A percentile compares a stretch with the other conserved stretches of the same genome.
phyloP scores from a whole-genome alignment of 2,329 filamentous ascomycete species.

The Fusarium armeniacum region DNA sequence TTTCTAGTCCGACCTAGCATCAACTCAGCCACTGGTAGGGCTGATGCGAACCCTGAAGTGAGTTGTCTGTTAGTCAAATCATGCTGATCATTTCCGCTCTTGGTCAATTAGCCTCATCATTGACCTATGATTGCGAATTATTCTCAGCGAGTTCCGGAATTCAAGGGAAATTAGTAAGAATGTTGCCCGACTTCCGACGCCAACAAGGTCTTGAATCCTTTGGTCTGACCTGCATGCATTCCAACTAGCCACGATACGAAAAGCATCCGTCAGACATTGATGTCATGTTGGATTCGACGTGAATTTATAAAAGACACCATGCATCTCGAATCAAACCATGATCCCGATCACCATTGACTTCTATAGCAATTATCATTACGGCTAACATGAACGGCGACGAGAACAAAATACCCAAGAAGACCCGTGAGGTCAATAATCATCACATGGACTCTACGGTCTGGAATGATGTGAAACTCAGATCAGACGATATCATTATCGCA shows the following conservation, averaged over 20 bases:
- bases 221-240: no score
- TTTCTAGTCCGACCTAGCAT: not conserved
- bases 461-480: constrained; percentile 18
- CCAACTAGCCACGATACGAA: not conserved
- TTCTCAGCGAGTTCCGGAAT: not conserved
- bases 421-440: constrained; percentile 21
- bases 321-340: no score
- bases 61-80: not conserved
- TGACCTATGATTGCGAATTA: not conserved
- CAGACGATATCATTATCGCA: constrained; percentile 25
- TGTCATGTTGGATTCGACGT: not conserved
- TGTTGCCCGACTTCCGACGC: not conserved
- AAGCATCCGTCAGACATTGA: not conserved
- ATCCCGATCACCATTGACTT: not conserved
- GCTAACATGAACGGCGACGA: not conserved
- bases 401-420: constrained; percentile 19
- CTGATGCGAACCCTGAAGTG: not conserved
- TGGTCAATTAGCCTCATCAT: not conserved
- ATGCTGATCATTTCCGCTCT: not conserved
- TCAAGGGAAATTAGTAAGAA: not conserved
- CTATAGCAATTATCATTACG: not conserved
- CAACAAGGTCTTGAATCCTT: not conserved
- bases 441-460: constrained; percentile 28
- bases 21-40: not conserved
- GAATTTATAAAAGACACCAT: not conserved